Evolutionary conservation across 768 basidiomycete species (phyloP), one percentile per base, ranked within the genome.

Genomic region (Auriculariales sp.): DNA sequence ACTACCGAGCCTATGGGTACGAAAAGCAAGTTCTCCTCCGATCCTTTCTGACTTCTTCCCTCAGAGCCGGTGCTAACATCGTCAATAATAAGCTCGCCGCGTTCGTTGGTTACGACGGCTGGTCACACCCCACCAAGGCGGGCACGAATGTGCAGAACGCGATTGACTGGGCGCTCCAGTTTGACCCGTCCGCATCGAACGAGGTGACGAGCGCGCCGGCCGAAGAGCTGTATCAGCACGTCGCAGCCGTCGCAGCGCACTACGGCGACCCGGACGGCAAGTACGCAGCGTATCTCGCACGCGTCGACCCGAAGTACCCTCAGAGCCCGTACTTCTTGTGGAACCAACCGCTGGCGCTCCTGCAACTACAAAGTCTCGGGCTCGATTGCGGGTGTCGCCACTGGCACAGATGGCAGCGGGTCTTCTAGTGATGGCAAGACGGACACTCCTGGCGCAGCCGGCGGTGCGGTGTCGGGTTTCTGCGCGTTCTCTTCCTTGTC

Each of bases 231-330:
- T 72, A 73, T 51, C 79, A 77, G 3, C 67, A 68, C 55, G 61
- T 83, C 50, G 79, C 77, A 5, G 73, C 75, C 25, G 72, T 79
- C 11, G 77, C 69, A 14, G 64, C 74, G 3, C 59, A 66, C 12
- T 81, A 79, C 55, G 81, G 81, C n/a, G 81, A 84, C 58, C 58
- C 74, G 2, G 60, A 70, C n/a, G 72, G 72, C 29, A 77, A 70
- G 57, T 81, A 81, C 56, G 59, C 59, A 1, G 54, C 62, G 3
- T 79, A 69, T 56, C 53, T 78, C 44, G 57, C 48, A 32, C 35
- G 39, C 28, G 48, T 27, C 17, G 53, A 58, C 35, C 28, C 48
- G 14, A 34, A 54, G 17, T 53, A 53, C 28, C 12, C 29, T 11
- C 4, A 33, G 24, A 19, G 27, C 30, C 29, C 48, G 28, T 50